A percentile compares a stretch with the other conserved stretches of the same genome.
phyloP scores from a whole-genome alignment of 805 yeast genomes.

The Ascoidea rubescens region DNA sequence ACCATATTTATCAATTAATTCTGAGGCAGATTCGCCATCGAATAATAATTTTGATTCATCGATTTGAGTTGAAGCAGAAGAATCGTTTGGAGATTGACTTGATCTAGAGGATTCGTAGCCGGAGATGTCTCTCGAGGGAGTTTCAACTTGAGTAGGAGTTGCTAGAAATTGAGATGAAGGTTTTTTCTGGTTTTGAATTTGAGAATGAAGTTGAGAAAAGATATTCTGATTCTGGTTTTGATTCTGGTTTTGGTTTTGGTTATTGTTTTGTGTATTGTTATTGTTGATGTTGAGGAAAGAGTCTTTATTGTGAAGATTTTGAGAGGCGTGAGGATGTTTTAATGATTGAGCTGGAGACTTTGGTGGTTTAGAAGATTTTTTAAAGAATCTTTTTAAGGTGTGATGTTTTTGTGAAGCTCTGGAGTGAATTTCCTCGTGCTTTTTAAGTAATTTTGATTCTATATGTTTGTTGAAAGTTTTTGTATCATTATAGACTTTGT shows the following conservation, averaged over 20 bases:
- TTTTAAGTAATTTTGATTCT: no score
- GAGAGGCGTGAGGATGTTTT: neutral
- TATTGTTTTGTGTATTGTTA: no score
- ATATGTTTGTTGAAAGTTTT: no score
- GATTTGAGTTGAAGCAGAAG: constrained; percentile 6
- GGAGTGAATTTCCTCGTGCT: neutral
- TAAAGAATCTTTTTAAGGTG: constrained; percentile 34
- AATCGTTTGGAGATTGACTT: constrained; percentile 4
- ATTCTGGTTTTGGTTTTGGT: neutral
- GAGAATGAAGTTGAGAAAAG: no score
- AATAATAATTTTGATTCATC: constrained; percentile 18
- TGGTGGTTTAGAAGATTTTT: constrained; percentile 22
- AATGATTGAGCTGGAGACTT: neutral
- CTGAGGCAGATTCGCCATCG: constrained; percentile 24
- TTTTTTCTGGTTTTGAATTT: no score
- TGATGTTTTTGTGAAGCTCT: neutral
- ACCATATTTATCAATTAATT: constrained; percentile 52
- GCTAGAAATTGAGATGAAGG: no score
- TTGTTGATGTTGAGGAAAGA: neutral
- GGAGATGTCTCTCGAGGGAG: constrained; percentile 1
- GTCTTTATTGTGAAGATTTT: neutral
- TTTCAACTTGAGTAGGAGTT: neutral
- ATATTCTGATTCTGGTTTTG: neutral
- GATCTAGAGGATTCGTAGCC: constrained; percentile 1
- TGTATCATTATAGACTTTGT: neutral